phyloP scores from a whole-genome alignment of 768 basidiomycete species.

The Rhizopogon vesiculosus region DNA sequence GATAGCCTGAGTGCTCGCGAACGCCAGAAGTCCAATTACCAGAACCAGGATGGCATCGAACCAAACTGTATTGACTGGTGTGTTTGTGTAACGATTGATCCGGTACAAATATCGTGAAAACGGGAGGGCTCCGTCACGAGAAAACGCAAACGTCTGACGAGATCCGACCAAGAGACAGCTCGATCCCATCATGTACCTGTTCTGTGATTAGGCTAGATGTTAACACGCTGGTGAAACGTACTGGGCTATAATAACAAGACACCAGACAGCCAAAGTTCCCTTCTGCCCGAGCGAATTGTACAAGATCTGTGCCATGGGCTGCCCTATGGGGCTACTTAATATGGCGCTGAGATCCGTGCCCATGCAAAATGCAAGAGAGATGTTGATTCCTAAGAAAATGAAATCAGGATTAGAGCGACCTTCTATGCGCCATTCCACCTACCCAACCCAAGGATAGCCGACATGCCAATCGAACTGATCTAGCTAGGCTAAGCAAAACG shows the following conservation, averaged over 20 bases:
- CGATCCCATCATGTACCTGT: constrained; percentile 53
- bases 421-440: constrained; percentile 10
- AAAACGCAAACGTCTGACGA: constrained; percentile 69
- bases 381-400: constrained; percentile 42
- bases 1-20: constrained; percentile 56
- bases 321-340: constrained; percentile 37
- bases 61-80: constrained; percentile 56
- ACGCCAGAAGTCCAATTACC: constrained; percentile 52
- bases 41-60: constrained; percentile 44
- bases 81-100: constrained; percentile 47
- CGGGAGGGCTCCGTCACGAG: constrained; percentile 62
- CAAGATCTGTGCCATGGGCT: constrained; percentile 36
- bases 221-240: constrained; percentile 4
- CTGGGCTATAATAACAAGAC: constrained; percentile 28
- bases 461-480: constrained; percentile 46
- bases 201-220: not conserved
- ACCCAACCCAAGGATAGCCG: constrained; percentile 60
- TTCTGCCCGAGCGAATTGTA: constrained; percentile 41
- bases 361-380: constrained; percentile 61
- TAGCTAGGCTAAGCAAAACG: constrained; percentile 29
- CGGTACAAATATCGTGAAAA: constrained; percentile 58
- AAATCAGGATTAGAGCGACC: constrained; percentile 30
- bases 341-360: constrained; percentile 39
- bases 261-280: constrained; percentile 35
- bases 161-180: constrained; percentile 43